Percentiles rank a stretch among this genome's conserved stretches.
Conservation (phyloP, 768 basidiomycete genomes). For the Agaricus bisporus region DNA sequence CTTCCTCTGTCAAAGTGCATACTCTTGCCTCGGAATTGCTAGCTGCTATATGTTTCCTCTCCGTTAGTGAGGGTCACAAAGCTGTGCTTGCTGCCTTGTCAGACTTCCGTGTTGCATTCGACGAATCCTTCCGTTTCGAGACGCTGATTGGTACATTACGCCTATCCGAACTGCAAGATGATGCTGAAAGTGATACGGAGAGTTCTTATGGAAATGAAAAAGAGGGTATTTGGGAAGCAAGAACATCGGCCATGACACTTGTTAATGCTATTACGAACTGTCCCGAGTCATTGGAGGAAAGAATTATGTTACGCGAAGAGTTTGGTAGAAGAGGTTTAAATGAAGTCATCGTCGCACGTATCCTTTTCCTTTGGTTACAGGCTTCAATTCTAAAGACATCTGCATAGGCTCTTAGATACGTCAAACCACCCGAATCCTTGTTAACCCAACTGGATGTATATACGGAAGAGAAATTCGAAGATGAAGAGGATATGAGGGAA, state of each 20-base stretch:
- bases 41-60: conserved; percentile 77
- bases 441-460: conserved; percentile 78
- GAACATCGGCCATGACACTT: conserved; percentile 69
- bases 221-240: conserved; percentile 76
- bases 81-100: conserved; percentile 74
- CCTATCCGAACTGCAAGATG: conserved; percentile 36
- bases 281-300: conserved; percentile 71
- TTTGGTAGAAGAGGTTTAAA: conserved; percentile 76
- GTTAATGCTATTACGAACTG: conserved; percentile 76
- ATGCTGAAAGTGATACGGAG: conserved; percentile 26
- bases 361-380: not conserved
- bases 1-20: conserved; percentile 61
- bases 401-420: conserved; percentile 63
- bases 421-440: conserved; percentile 65
- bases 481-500: conserved; percentile 80
- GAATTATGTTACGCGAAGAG: conserved; percentile 78
- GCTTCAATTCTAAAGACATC: not conserved
- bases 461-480: conserved; percentile 84
- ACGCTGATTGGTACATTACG: conserved; percentile 60
- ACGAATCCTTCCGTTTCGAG: conserved; percentile 78
- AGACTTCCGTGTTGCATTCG: conserved; percentile 66
- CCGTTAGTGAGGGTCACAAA: conserved; percentile 62
- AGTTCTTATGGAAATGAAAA: conserved; percentile 42
- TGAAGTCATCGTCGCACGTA: conserved; percentile 75
- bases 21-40: conserved; percentile 71